Evolutionary conservation across 768 basidiomycete genomes (phyloP).

Genomic region (Clavaria fumosa): DNA sequence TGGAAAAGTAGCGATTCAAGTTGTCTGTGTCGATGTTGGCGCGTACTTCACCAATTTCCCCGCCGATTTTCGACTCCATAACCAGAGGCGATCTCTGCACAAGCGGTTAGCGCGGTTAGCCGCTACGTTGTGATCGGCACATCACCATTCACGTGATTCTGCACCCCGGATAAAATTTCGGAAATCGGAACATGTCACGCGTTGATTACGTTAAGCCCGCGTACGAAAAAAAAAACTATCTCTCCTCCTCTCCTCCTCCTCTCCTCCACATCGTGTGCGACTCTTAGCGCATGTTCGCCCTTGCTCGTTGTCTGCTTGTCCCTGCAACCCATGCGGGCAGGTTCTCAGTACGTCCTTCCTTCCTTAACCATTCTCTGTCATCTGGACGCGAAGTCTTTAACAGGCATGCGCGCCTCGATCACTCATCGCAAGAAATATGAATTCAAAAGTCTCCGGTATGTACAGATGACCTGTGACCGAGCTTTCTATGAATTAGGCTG

Average conservation of each 20-base stretch:
- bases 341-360: slow-evolving; percentile 37
- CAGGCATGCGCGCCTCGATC: slow-evolving; percentile 38
- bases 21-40: slow-evolving; percentile 49
- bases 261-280: slow-evolving; percentile 35
- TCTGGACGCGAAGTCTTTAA: slow-evolving; percentile 6
- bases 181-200: slow-evolving; percentile 4
- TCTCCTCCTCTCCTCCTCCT: slow-evolving; percentile 24
- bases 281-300: slow-evolving; percentile 63
- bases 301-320: slow-evolving; percentile 46
- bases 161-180: neutral
- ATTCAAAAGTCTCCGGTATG: slow-evolving; percentile 82
- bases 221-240: neutral
- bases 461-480: slow-evolving; percentile 10
- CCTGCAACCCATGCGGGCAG: slow-evolving; percentile 43
- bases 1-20: slow-evolving; percentile 50
- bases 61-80: slow-evolving; percentile 35
- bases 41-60: slow-evolving; percentile 61
- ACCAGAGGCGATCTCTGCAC: neutral
- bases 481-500: neutral
- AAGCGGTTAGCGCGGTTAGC: no score
- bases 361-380: neutral
- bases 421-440: slow-evolving; percentile 82
- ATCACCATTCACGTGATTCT: neutral
- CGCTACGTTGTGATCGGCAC: no score
- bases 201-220: neutral